Percentiles rank a stretch among this genome's conserved stretches.
Evolutionary conservation across 768 basidiomycete species (phyloP).

Genomic region (Calocera cornea): DNA sequence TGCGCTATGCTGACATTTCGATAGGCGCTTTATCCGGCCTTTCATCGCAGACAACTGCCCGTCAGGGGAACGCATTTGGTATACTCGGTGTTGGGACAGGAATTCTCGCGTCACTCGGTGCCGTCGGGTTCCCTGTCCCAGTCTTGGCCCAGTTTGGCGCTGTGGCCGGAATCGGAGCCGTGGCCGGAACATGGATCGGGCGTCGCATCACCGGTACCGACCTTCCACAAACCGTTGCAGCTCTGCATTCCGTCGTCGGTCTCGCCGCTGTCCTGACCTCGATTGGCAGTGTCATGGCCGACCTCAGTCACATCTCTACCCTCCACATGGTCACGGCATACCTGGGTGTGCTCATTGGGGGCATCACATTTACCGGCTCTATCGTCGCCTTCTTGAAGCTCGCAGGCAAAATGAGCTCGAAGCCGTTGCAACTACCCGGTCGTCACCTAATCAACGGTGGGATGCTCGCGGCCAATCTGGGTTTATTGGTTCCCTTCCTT

Average conservation of each 20-base stretch:
- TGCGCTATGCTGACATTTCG: not conserved
- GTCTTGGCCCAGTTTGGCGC: conserved; percentile 66
- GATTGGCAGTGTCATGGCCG: conserved; percentile 65
- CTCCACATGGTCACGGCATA: conserved; percentile 77
- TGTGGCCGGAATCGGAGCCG: conserved; percentile 60
- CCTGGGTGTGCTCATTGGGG: conserved; percentile 73
- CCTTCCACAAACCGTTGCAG: conserved; percentile 69
- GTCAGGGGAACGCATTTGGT: conserved; percentile 80
- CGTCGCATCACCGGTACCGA: conserved; percentile 77
- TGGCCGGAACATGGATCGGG: conserved; percentile 58
- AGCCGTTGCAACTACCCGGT: conserved; percentile 56
- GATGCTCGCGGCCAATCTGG: conserved; percentile 56
- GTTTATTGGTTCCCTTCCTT: conserved; percentile 67
- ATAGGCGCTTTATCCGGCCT: conserved; percentile 67
- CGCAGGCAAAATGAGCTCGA: conserved; percentile 67
- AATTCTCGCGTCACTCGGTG: conserved; percentile 63
- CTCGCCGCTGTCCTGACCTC: conserved; percentile 80
- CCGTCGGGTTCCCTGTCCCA: conserved; percentile 67
- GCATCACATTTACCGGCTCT: conserved; percentile 80
- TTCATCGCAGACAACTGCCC: conserved; percentile 64
- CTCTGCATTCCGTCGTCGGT: conserved; percentile 80
- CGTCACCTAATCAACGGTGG: conserved; percentile 62
- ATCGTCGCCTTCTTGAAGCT: conserved; percentile 82
- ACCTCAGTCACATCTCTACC: conserved; percentile 50
- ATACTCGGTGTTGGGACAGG: conserved; percentile 74